Conservation (phyloP, 345 rosid genomes). For the Pseudoturritis turrita region DNA sequence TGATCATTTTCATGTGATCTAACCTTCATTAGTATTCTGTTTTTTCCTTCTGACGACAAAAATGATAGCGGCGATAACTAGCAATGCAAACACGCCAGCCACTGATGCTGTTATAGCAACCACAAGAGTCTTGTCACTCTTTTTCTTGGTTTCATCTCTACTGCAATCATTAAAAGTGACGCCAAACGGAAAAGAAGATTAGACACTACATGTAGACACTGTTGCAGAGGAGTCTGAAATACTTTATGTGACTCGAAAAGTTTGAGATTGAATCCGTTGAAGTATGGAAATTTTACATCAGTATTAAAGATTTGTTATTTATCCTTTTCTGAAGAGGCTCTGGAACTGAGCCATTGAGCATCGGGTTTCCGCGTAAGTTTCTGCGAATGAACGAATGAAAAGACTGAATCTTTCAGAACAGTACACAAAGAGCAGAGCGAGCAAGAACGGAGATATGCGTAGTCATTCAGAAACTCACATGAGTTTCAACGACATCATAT, state of each 20-base stretch:
- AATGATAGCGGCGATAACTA: constrained; percentile 10
- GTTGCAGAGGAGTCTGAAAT: neutral
- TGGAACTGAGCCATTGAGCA: constrained; percentile 6
- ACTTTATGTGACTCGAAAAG: neutral
- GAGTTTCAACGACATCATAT: constrained; percentile 31
- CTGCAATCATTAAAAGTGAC: neutral
- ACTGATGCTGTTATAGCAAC: constrained; percentile 13
- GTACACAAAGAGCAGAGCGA: neutral
- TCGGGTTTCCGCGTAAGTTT: constrained; percentile 19
- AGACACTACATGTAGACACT: neutral
- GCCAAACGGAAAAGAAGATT: neutral
- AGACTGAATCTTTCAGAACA: neutral
- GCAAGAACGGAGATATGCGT: neutral
- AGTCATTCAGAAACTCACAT: constrained; percentile 38
- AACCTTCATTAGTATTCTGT: neutral
- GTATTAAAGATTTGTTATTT: neutral
- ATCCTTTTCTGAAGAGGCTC: neutral
- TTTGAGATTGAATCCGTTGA: neutral
- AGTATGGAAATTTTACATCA: constrained; percentile 4
- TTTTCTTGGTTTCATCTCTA: neutral
- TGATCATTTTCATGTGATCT: too few species aligned
- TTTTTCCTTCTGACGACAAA: neutral
- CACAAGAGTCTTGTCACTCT: neutral
- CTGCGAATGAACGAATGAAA: neutral
- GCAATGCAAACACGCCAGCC: neutral